A percentile compares a stretch with the other conserved stretches of the same genome.
Conservation (phyloP, 2,329 filamentous ascomycete species). For the Cordyceps javanica region DNA sequence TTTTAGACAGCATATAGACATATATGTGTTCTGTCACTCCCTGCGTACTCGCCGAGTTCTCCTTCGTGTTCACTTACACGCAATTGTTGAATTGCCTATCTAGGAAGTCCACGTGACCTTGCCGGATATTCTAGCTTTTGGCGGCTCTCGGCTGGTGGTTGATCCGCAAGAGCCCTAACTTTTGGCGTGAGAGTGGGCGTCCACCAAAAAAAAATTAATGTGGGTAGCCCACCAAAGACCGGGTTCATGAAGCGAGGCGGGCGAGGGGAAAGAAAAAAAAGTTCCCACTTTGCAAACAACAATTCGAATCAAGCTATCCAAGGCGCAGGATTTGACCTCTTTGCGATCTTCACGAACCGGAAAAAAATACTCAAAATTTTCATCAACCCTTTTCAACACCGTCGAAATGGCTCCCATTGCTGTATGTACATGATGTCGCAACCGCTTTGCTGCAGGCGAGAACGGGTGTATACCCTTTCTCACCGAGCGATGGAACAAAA, state of each 20-base stretch:
- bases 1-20: background rate
- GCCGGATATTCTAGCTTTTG: background rate
- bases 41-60: background rate
- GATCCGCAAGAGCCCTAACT: conserved; percentile 30
- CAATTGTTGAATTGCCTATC: background rate
- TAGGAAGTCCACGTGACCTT: conserved; percentile 6
- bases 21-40: background rate
- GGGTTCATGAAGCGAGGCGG: conserved; percentile 3
- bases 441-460: conserved; percentile 91
- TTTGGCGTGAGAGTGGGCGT: conserved; percentile 16
- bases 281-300: conserved; percentile 13
- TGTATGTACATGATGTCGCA: conserved; percentile 66
- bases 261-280: conserved; percentile 1
- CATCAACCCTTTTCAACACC: conserved; percentile 24
- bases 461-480: background rate
- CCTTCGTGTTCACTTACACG: background rate
- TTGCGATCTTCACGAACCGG: conserved; percentile 43
- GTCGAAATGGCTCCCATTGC: conserved; percentile 73
- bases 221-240: conserved; percentile 14
- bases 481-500: conserved; percentile 28
- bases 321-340: conserved; percentile 79
- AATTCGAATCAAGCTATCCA: conserved; percentile 20
- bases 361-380: conserved; percentile 16
- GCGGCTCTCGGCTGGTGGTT: conserved; percentile 10
- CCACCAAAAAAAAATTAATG: conserved; percentile 22